Conservation (phyloP, 2,329 filamentous ascomycete species). For the Trichoderma sp. region DNA sequence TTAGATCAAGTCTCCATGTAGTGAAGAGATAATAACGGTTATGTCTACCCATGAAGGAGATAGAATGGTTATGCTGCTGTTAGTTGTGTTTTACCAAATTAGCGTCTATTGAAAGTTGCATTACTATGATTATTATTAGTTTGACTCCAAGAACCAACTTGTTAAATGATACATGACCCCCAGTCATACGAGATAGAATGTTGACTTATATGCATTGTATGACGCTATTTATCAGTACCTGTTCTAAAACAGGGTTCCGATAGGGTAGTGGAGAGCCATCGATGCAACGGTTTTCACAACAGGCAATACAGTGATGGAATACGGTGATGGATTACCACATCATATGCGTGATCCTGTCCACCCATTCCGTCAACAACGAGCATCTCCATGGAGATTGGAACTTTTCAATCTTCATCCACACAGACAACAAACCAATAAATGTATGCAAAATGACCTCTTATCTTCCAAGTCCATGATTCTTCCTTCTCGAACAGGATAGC, state of each 20-base stretch:
- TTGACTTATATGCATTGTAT: not conserved
- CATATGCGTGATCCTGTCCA: not conserved
- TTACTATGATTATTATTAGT: no score
- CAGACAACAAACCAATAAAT: not conserved
- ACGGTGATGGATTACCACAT: not conserved
- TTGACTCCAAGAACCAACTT: not conserved
- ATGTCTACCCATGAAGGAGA: not conserved
- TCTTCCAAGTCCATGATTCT: not conserved
- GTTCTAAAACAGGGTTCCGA: not conserved
- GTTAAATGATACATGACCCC: not conserved
- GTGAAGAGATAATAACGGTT: no score
- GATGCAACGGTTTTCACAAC: not conserved
- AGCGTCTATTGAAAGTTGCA: no score
- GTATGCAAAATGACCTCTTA: not conserved
- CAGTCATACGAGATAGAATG: not conserved
- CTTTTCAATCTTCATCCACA: not conserved
- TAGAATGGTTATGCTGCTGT: not conserved
- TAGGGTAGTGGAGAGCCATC: not conserved
- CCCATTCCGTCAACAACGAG: slow-evolving; percentile 3
- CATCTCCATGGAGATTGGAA: not conserved
- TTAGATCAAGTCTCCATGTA: not conserved
- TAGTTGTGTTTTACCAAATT: not conserved
- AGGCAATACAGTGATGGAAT: not conserved
- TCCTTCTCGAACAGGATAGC: not conserved
- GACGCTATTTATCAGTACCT: not conserved